Conservation (phyloP, 2,329 filamentous ascomycete genomes). For the Dryadomyces quercivorus region DNA sequence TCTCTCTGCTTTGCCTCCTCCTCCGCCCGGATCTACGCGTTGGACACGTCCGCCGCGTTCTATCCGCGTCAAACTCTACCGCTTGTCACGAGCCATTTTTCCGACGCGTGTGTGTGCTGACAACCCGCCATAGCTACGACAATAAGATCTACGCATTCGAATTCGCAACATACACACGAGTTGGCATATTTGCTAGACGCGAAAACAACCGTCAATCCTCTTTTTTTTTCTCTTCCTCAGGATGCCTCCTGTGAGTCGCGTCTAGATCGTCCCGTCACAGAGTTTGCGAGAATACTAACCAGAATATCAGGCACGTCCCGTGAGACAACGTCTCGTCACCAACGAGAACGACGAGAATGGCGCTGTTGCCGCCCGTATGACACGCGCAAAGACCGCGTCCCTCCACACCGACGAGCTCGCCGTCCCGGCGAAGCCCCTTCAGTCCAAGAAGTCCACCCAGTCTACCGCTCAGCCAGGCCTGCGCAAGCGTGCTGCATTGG, state of each 20-base stretch:
- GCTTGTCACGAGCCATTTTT: neutral
- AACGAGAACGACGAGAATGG: constrained; percentile 95
- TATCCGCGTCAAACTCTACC: neutral
- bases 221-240: neutral
- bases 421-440: constrained; percentile 47
- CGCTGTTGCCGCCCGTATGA: constrained; percentile 66
- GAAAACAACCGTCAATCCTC: neutral
- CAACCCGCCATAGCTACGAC: neutral
- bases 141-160: neutral
- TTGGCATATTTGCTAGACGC: neutral
- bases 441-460: constrained; percentile 53
- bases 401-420: constrained; percentile 49
- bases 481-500: constrained; percentile 73
- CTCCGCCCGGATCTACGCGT: neutral
- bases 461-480: constrained; percentile 28
- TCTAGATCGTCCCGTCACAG: neutral
- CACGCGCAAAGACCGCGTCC: constrained; percentile 81
- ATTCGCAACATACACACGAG: neutral
- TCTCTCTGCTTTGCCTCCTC: neutral
- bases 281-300: neutral
- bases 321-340: constrained; percentile 62
- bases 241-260: constrained; percentile 13
- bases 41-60: neutral
- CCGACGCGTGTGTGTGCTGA: constrained; percentile 2
- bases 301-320: constrained; percentile 38